Base-by-base conservation (phyloP, 2,329 filamentous ascomycete species). In the Hypoxylon sp. region DNA sequence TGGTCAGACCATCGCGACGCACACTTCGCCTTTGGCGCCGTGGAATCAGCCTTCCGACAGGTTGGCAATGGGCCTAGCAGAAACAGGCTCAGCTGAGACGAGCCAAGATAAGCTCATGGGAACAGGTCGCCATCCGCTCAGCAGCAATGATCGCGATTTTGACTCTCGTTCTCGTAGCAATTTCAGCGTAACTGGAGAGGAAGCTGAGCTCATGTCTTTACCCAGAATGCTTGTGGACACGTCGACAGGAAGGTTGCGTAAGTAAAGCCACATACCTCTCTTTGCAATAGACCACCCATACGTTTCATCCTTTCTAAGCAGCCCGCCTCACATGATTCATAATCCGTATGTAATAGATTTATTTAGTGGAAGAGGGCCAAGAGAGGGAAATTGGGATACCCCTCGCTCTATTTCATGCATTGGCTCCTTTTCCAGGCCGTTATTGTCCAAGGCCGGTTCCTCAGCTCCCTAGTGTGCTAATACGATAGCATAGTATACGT, bases 161-260 rank as follows among this genome's bases (percentile, higher is more conserved):
- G 77, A 78, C 34, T 74, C 72, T 39, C 70, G 73, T 23, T 77
- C 81, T 19, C 77, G 76, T 50, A 81, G 78, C 66, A 80, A 78
- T 39, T 75, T 74, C 21, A 84, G 81, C 65, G 82, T 80, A 1
- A 77, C 79, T 34, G 85, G 86, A 39, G 86, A 89, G 65, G 87
- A 89, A 71, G 82, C 85, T 3, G 82, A 85, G 25, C 80, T 88
- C 25, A 83, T 84, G 66, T 82, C 83, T 8, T 81, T 86, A 64
- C 82, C 83, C 29, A 81, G 86, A 66, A 87, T 90, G 85, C 77
- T 90, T 39, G 82, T 87, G 70, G 87, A 90, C 71, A 82, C 82
- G 12, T 47, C 21, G 9, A 86, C 83, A 0, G 86, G 87, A 8
- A 81, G 85, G 70, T 77, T 88, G 32, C 78, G 86, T 88, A 78